A percentile compares a stretch with the other conserved stretches of the same genome.
Evolutionary conservation across 257 asterid genomes (phyloP).

Genomic region (Handroanthus guayacan): DNA sequence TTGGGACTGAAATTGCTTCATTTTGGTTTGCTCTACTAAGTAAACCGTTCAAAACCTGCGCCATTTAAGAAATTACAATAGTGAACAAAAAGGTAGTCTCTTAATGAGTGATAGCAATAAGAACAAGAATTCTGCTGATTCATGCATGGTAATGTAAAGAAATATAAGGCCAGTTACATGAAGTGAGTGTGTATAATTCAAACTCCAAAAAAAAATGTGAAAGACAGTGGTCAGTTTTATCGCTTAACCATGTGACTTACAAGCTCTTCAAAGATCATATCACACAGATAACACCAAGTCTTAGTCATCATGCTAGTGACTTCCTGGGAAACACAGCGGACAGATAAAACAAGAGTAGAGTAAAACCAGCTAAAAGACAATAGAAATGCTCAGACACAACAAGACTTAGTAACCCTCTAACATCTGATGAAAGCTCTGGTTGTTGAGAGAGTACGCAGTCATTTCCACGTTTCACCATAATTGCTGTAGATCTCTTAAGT

Average conservation of each 20-base stretch:
- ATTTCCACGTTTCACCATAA: slow-evolving; percentile 2
- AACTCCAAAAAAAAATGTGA: neutral
- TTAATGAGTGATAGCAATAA: neutral
- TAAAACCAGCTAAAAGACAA: neutral
- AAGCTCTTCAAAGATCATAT: neutral
- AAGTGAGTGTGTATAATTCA: neutral
- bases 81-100: neutral
- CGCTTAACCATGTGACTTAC: neutral
- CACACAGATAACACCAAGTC: neutral
- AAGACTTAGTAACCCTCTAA: neutral
- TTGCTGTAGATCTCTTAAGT: neutral
- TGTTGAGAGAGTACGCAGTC: neutral
- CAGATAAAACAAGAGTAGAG: neutral
- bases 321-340: neutral
- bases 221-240: neutral
- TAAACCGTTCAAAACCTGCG: slow-evolving; percentile 82
- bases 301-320: neutral
- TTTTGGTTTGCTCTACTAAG: slow-evolving; percentile 78
- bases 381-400: neutral
- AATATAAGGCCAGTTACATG: neutral
- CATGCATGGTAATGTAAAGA: neutral
- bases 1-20: slow-evolving; percentile 78
- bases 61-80: neutral
- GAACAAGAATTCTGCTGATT: neutral
- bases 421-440: neutral